Conservation (phyloP, 1,284 basidiomycete genomes). For the Neolentinus lepideus region DNA sequence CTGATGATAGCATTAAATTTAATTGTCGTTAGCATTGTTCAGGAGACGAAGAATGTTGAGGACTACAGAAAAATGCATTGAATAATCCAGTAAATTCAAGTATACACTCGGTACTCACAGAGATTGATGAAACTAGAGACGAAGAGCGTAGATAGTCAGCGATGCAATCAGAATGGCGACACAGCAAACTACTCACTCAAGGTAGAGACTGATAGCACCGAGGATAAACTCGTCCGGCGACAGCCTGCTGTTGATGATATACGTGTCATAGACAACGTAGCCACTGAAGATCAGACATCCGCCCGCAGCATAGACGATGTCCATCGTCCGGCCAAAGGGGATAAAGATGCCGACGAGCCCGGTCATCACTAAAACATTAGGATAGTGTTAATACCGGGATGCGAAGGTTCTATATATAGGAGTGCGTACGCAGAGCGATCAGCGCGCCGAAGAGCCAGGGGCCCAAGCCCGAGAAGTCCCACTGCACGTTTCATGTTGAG, state of each 20-base stretch:
- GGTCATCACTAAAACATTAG: conserved; percentile 48
- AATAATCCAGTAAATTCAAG: neutral
- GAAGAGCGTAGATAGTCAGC: neutral
- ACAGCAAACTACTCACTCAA: conserved; percentile 50
- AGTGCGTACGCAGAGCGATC: conserved; percentile 49
- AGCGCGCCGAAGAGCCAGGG: conserved; percentile 79
- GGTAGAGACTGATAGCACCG: conserved; percentile 81
- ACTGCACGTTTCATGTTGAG: conserved; percentile 34
- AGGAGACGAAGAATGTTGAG: conserved; percentile 71
- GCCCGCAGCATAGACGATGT: conserved; percentile 72
- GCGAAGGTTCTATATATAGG: neutral
- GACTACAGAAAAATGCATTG: conserved; percentile 35
- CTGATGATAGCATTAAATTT: neutral
- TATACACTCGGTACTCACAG: conserved; percentile 33
- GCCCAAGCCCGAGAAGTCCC: conserved; percentile 82
- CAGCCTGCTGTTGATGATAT: conserved; percentile 71
- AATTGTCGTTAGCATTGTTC: conserved; percentile 31
- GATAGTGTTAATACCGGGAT: conserved; percentile 6
- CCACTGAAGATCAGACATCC: conserved; percentile 80
- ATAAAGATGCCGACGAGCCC: conserved; percentile 75
- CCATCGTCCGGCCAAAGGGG: conserved; percentile 71
- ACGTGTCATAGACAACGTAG: conserved; percentile 84
- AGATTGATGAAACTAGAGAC: conserved; percentile 53
- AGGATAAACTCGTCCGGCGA: conserved; percentile 87
- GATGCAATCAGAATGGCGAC: neutral